Conservation (phyloP, 345 rosid species). For the Hirschfeldia incana region DNA sequence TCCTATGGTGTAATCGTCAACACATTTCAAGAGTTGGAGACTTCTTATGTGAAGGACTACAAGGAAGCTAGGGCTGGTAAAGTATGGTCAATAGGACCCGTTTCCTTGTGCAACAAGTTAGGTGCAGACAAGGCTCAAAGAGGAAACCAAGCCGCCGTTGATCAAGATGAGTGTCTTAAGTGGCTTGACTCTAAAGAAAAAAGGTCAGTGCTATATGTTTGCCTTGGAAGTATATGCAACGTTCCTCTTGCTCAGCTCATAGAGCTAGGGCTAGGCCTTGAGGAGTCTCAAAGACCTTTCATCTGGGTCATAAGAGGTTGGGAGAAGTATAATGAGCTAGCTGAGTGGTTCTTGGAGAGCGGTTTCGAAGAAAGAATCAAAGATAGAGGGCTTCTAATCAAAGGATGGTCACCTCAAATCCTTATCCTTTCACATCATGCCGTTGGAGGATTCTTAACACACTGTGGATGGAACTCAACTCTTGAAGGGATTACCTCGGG, state of each 20-base stretch:
- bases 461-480: conserved; percentile 42
- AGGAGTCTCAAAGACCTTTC: neutral
- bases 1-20: conserved; percentile 47
- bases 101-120: conserved; percentile 42
- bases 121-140: conserved; percentile 41
- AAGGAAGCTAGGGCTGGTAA: conserved; percentile 31
- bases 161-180: conserved; percentile 27
- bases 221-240: neutral
- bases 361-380: conserved; percentile 24
- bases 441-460: conserved; percentile 39
- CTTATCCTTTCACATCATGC: conserved; percentile 37
- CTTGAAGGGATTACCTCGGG: conserved; percentile 33
- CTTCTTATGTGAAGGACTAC: conserved; percentile 39
- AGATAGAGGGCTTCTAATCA: conserved; percentile 28
- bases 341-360: conserved; percentile 34
- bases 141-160: conserved; percentile 37
- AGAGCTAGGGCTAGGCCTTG: neutral
- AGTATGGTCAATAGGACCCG: conserved; percentile 53
- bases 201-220: neutral
- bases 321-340: conserved; percentile 29
- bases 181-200: conserved; percentile 45
- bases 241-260: neutral
- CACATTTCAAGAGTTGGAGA: conserved; percentile 48
- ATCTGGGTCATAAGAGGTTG: conserved; percentile 8
- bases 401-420: conserved; percentile 42